Evolutionary conservation across 257 asterid species (phyloP).

Genomic region (Parsonsia alboflavescens): DNA sequence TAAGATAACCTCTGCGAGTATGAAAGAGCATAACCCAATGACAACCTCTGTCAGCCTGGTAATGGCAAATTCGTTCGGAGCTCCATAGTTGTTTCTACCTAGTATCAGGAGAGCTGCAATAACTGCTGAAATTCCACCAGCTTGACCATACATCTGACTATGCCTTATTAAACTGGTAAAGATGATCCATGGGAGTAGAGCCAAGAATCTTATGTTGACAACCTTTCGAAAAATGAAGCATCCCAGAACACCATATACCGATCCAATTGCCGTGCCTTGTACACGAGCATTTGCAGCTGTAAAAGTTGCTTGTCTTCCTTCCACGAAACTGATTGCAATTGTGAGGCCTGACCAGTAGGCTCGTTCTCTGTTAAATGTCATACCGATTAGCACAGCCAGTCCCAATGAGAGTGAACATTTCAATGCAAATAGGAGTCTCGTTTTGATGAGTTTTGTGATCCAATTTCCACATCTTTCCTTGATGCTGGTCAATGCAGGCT

Average conservation of each 20-base stretch:
- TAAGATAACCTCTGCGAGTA: slow-evolving; percentile 44
- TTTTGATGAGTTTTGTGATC: slow-evolving; percentile 8
- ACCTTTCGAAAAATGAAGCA: slow-evolving; percentile 38
- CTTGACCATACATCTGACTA: slow-evolving; percentile 55
- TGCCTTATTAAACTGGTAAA: slow-evolving; percentile 44
- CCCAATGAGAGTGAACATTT: slow-evolving; percentile 60
- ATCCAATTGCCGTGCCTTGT: slow-evolving; percentile 79
- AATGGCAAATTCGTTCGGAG: slow-evolving; percentile 53
- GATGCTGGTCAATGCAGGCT: not conserved
- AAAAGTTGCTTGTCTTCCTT: slow-evolving; percentile 53
- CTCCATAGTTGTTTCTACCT: slow-evolving; percentile 57
- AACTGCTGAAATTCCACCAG: slow-evolving; percentile 62
- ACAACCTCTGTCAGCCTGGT: slow-evolving; percentile 46
- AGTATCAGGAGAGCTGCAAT: slow-evolving; percentile 59
- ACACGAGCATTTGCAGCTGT: slow-evolving; percentile 61
- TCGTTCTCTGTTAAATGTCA: slow-evolving; percentile 39
- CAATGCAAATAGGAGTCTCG: slow-evolving; percentile 39
- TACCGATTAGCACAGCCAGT: slow-evolving; percentile 53
- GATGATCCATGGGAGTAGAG: slow-evolving; percentile 66
- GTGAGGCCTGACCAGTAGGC: slow-evolving; percentile 78
- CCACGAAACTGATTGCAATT: slow-evolving; percentile 56
- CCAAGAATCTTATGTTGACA: slow-evolving; percentile 29
- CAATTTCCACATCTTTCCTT: not conserved
- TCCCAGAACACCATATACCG: slow-evolving; percentile 64
- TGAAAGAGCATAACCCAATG: slow-evolving; percentile 46